Evolutionary conservation across 1,284 basidiomycete species (phyloP).

Genomic region (Earliella scabrosa): DNA sequence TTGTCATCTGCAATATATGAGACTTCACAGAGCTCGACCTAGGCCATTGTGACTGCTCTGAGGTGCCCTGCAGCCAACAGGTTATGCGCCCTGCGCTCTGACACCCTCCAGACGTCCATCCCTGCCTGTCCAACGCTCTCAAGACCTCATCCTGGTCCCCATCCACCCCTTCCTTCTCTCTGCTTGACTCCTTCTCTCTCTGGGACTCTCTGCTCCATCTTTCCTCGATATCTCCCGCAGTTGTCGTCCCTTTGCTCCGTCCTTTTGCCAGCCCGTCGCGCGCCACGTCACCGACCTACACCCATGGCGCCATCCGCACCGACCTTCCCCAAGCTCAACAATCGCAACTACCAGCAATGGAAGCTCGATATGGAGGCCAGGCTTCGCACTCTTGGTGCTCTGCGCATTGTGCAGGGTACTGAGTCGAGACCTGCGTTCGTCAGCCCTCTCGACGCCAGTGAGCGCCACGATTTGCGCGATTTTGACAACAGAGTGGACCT

Average conservation of each 20-base stretch:
- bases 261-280: slow-evolving; percentile 13
- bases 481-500: neutral
- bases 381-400: slow-evolving; percentile 4
- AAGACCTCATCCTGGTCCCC: neutral
- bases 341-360: slow-evolving; percentile 11
- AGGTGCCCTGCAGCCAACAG: neutral
- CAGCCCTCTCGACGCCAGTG: neutral
- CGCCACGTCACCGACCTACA: neutral
- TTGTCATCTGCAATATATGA: neutral
- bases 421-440: neutral
- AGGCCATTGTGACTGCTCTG: slow-evolving; percentile 1
- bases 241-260: neutral
- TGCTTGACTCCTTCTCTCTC: neutral
- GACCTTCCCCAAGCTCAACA: slow-evolving; percentile 1
- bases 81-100: neutral
- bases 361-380: slow-evolving; percentile 9
- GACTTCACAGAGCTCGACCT: slow-evolving; percentile 2
- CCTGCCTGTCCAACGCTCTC: neutral
- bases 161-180: neutral
- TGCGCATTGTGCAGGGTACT: neutral
- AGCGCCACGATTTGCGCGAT: neutral
- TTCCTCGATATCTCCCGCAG: neutral
- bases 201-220: neutral
- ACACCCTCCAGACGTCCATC: neutral
- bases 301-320: neutral